Base-by-base conservation (phyloP, 768 basidiomycete species). In the Tylopilus sp. region DNA sequence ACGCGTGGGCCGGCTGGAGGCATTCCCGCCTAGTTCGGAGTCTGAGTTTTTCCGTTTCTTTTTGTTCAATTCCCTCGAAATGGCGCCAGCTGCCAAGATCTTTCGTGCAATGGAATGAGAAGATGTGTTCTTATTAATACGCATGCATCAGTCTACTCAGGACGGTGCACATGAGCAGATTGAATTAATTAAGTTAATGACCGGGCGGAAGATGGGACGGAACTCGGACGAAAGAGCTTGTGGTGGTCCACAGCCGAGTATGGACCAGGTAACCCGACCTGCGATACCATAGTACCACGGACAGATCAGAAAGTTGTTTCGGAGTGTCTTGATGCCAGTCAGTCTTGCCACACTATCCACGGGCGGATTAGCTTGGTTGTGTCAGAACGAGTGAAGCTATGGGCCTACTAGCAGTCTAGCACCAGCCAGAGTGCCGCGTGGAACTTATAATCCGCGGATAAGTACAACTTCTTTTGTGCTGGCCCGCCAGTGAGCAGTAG, bases 401-500 rank as follows among this genome's bases (percentile, higher is more conserved):
- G n/a, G n/a, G n/a, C n/a, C n/a, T n/a, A n/a, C n/a, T n/a, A n/a
- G n/a, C n/a, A n/a, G n/a, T n/a, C n/a, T n/a, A n/a, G n/a, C n/a
- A n/a, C n/a, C n/a, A n/a, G n/a, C n/a, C n/a, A 37, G 37, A 19
- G 19, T 37, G 19, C 7, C 37, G 29, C 6, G 19, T 22, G 14
- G n/a, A 7, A 11, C n/a, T 19, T 22, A 14, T 25, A 36, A 14
- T 33, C 34, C 38, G 19, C 19, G 37, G 22, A 34, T 11, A 11
- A 4, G 30, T 24, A 5, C 29, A 10, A 1, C 52, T 45, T 26
- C 26, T 60, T 57, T 57, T 63, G 53, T 63, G 25, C 43, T 50
- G 13, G 11, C 13, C 0, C 7, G 22, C n/a, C 25, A 21, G 7
- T 28, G 17, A 36, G n/a, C n/a, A n/a, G 10, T 17, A 47, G 21